Evolutionary conservation across 2,329 filamentous ascomycete species (phyloP), one percentile per base, ranked within the genome.

Genomic region (Hyphodiscus sp.): DNA sequence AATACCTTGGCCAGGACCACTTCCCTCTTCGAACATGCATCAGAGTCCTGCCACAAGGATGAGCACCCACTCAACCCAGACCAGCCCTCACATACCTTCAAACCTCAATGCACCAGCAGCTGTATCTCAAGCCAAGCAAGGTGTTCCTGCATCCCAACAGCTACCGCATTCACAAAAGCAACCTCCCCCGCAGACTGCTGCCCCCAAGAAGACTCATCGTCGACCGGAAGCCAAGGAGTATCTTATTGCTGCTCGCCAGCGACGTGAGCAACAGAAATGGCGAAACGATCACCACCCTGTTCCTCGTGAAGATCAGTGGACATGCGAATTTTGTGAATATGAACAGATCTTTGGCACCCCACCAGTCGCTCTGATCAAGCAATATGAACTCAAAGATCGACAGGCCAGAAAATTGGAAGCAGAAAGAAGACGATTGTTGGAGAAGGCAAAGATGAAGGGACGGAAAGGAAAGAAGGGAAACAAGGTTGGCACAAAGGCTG

Each of bases 261-360:
- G 94, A 7, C 86, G 86, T 55, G 80, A 88, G 46, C 80, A 89
- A 65, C 88, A 94, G 56, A 81, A 88, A 63, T 86, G 87, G 59
- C 79, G 82, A 53, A 95, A 94, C 68, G 82, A 82, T 57, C 83
- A 87, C 63, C 85, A 88, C 64, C 86, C 88, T 7, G n/a, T 50
- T 1, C 87, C 87, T 0, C 74, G 72, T 18, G 86, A 89, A 60
- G 89, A 96, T 57, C 80, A 91, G 49, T 97, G 91, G 89, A 91
- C 97, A 46, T 99, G 94, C 72, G 89, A 96, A 66, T 97, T 97
- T 68, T 99, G 94, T 74, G 94, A 99, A 70, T 99, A 96, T 67
- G 92, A 97, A 71, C 83, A 83, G 50, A 96, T 99, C 48, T 97
- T 96, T 68, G 92, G 92, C n/a, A 79, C 79, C 50, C 88, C 88